Conservation (phyloP, 306 rosid genomes). For the Geum urbanum region DNA sequence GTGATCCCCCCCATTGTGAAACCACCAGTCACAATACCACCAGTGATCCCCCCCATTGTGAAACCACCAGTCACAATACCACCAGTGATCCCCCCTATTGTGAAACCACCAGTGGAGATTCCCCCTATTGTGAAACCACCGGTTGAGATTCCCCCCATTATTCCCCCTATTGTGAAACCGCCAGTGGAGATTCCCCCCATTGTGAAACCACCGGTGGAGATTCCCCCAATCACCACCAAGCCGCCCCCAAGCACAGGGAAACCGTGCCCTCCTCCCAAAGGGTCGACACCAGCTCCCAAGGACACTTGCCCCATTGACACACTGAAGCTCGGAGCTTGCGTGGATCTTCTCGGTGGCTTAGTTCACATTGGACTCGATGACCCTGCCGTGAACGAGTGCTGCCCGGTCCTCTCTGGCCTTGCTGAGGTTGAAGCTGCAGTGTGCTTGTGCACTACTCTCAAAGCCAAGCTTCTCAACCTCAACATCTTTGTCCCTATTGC, state of each 20-base stretch:
- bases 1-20: slow-evolving; percentile 25
- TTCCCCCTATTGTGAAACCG: too few species aligned
- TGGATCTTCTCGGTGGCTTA: slow-evolving; percentile 72
- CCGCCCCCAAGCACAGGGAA: slow-evolving; percentile 38
- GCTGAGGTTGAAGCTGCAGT: slow-evolving; percentile 77
- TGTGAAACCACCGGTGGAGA: slow-evolving; percentile 6
- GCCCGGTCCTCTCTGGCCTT: slow-evolving; percentile 75
- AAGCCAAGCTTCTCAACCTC: slow-evolving; percentile 78
- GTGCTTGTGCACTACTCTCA: slow-evolving; percentile 89
- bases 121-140: slow-evolving; percentile 40
- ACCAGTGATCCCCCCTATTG: slow-evolving; percentile 13
- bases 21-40: slow-evolving; percentile 32
- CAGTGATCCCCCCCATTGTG: too few species aligned
- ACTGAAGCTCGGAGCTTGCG: slow-evolving; percentile 72
- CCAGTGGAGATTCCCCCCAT: slow-evolving; percentile 28
- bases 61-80: too few species aligned
- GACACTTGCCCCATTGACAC: slow-evolving; percentile 85
- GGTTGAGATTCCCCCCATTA: slow-evolving; percentile 10
- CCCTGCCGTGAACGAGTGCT: slow-evolving; percentile 66
- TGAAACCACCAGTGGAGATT: slow-evolving; percentile 11
- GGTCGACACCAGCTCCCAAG: slow-evolving; percentile 17
- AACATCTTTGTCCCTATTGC: slow-evolving; percentile 75
- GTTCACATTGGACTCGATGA: slow-evolving; percentile 79
- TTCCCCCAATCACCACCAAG: slow-evolving; percentile 25
- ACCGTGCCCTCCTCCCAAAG: background rate